phyloP scores from a whole-genome alignment of 2,329 filamentous ascomycete genomes.

The Xylaria sp. region DNA sequence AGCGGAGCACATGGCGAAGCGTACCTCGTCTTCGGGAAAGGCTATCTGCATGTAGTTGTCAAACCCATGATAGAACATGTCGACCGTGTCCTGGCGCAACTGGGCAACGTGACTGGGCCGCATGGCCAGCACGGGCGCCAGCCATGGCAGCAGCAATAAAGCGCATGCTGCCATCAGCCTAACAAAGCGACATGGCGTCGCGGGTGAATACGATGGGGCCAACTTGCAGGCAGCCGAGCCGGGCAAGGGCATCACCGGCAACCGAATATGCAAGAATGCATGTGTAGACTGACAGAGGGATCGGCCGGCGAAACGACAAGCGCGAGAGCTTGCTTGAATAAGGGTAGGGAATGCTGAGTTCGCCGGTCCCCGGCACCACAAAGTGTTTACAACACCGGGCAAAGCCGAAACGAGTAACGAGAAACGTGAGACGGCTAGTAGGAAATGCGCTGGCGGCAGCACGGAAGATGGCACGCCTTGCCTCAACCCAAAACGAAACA shows the following conservation, averaged over 20 bases:
- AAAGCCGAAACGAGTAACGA: not conserved
- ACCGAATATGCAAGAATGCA: constrained; percentile 48
- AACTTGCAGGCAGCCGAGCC: constrained; percentile 50
- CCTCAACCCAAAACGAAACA: not conserved
- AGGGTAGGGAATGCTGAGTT: constrained; percentile 10
- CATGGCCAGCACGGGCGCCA: constrained; percentile 59
- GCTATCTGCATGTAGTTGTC: constrained; percentile 94
- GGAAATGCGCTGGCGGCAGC: constrained; percentile 4
- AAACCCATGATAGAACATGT: constrained; percentile 97
- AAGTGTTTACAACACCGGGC: not conserved
- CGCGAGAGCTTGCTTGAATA: constrained; percentile 29
- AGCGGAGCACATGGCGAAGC: constrained; percentile 9
- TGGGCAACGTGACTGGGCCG: constrained; percentile 63
- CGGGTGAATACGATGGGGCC: constrained; percentile 40
- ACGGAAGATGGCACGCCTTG: constrained; percentile 9
- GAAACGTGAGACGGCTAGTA: not conserved
- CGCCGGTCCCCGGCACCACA: constrained; percentile 29
- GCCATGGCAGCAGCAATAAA: constrained; percentile 54
- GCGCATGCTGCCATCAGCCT: constrained; percentile 44
- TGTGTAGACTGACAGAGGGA: constrained; percentile 42
- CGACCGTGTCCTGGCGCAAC: constrained; percentile 69
- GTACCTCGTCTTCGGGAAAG: constrained; percentile 92
- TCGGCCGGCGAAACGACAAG: constrained; percentile 20
- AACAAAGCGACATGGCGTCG: constrained; percentile 34
- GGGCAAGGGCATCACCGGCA: constrained; percentile 55